Evolutionary conservation across 2,329 filamentous ascomycete genomes (phyloP).

Genomic region (Pezicula neosporulosa): DNA sequence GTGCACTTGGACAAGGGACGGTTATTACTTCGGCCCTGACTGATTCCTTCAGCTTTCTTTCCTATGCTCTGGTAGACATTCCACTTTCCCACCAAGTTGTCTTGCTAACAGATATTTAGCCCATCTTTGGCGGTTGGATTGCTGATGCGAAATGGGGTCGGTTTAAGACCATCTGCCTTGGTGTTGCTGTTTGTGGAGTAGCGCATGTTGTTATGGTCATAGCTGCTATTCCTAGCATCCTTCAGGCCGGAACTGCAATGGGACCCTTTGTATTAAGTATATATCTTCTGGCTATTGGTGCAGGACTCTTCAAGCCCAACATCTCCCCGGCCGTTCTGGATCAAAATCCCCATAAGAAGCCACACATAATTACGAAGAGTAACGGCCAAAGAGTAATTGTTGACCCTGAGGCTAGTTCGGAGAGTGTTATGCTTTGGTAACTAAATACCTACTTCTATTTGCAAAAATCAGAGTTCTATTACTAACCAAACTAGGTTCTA

Average conservation of each 20-base stretch:
- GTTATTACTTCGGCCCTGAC: constrained; percentile 48
- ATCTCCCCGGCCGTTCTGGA: constrained; percentile 61
- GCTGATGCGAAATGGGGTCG: constrained; percentile 60
- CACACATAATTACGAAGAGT: constrained; percentile 42
- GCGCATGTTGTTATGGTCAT: constrained; percentile 43
- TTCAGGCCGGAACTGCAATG: constrained; percentile 30
- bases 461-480: neutral
- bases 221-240: constrained; percentile 25
- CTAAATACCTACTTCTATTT: neutral
- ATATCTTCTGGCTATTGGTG: constrained; percentile 29
- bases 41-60: constrained; percentile 48
- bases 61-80: constrained; percentile 35
- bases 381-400: constrained; percentile 56
- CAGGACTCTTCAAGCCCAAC: constrained; percentile 68
- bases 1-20: constrained; percentile 56
- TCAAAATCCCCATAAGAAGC: constrained; percentile 41
- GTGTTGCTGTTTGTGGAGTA: constrained; percentile 49
- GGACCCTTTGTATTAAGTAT: constrained; percentile 32
- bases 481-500: constrained; percentile 49
- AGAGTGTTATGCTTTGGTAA: constrained; percentile 57
- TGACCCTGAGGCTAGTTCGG: constrained; percentile 53
- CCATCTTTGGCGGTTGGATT: constrained; percentile 49
- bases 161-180: constrained; percentile 54
- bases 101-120: constrained; percentile 15
- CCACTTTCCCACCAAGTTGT: neutral